phyloP scores from a whole-genome alignment of 2,329 filamentous ascomycete species.

The Ceratocystis cacaofunesta region DNA sequence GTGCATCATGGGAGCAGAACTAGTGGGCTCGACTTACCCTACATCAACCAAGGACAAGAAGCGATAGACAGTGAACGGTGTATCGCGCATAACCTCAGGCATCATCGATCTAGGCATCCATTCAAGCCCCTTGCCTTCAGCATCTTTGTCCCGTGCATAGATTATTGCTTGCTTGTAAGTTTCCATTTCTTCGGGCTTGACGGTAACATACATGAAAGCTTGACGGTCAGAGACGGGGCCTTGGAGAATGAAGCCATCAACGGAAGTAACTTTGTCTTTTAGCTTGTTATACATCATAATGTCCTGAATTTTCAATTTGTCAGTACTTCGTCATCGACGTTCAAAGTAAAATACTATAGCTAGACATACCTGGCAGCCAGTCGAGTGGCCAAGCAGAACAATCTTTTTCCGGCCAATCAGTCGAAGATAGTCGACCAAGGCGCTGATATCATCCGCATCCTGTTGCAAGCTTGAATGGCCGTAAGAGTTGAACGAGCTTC shows the following conservation, averaged over 20 bases:
- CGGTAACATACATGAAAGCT: constrained; percentile 34
- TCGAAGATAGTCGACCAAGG: constrained; percentile 40
- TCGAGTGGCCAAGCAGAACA: constrained; percentile 44
- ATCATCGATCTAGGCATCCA: constrained; percentile 37
- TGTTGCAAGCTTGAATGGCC: constrained; percentile 35
- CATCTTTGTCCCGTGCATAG: constrained; percentile 39
- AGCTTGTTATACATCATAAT: constrained; percentile 40
- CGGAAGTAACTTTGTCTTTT: constrained; percentile 28
- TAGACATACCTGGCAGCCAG: constrained; percentile 37
- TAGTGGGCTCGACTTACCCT: constrained; percentile 30
- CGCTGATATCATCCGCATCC: constrained; percentile 39
- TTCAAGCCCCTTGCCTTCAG: constrained; percentile 37
- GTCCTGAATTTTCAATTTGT: constrained; percentile 28
- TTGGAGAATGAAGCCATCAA: constrained; percentile 69
- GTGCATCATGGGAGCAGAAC: background rate
- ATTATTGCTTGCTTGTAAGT: constrained; percentile 33
- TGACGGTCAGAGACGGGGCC: constrained; percentile 68
- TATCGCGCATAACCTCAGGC: constrained; percentile 26
- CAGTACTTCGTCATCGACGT: background rate
- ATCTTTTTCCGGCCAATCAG: constrained; percentile 35
- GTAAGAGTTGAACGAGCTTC: constrained; percentile 39
- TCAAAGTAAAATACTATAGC: background rate
- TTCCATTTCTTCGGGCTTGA: constrained; percentile 19
- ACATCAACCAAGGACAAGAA: constrained; percentile 35
- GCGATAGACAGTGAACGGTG: constrained; percentile 38